Evolutionary conservation across 2,329 filamentous ascomycete genomes (phyloP), one percentile per base, ranked within the genome.

Genomic region (Pestalotiopsis sp.): DNA sequence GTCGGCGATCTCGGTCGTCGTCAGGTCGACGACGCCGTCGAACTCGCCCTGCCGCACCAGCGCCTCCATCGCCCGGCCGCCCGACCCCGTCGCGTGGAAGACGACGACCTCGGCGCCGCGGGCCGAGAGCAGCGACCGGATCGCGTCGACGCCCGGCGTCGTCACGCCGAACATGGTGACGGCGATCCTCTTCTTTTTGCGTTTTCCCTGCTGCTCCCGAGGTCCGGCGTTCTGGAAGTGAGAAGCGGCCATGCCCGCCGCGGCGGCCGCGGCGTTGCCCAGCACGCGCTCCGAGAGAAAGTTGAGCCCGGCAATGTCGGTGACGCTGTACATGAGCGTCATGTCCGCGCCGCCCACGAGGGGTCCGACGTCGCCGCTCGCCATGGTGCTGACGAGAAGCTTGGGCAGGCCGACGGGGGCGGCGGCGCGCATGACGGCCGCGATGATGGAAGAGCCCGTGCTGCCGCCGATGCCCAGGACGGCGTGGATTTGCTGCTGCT

Each of bases 151-250:
- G 12, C 86, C 87, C 0, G 90, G 90, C 0, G 91, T 93, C 0
- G 91, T 94, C 6, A 93, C 90, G 2, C 91, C 91, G 74, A 93
- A 93, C 91, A 93, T 93, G 2, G 91, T 92, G 27, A 93, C 86
- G 0, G 86, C 91, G 6, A 93, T 81, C 0, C 85, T 81, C 67
- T 84, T 85, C 72, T 83, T 84, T 9, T 71, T 65, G n/a, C 58
- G 3, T 3, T 14, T 27, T 2, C 31, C 31, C 14, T 25, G 13
- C 20, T 17, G 13, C 57, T 68, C 59, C 2, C 41, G 12, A 12
- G 14, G 13, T 14, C 17, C 20, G 41, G 14, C 31, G 31, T 12
- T 4, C 45, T 9, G 70, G 25, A 36, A 74, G 69, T 88, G 89
- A 0, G 83, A 78, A 1, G 71, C 69, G 0, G 88, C 86, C 84